Base-by-base conservation (phyloP, 768 basidiomycete genomes). In the Hypsizygus marmoreus region DNA sequence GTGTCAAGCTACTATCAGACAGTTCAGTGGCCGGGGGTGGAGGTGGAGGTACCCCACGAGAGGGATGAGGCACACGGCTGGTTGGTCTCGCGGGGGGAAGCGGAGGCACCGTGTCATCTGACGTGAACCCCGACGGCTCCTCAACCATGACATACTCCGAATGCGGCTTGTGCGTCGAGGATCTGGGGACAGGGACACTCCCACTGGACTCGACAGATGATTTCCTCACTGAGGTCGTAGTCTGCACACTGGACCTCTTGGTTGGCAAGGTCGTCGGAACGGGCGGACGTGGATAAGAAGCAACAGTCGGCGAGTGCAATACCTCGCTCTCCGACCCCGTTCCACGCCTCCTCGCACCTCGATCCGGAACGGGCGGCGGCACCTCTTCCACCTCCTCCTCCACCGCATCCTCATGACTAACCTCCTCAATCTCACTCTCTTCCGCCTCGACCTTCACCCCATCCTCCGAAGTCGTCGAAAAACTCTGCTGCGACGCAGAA, bases 391-490 rank as follows among this genome's bases (percentile, higher is more conserved):
- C 73, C 43, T 78, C 72, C 40, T 67, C 65, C 5, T 51, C 61
- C 17, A 60, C 64, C 7, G 70, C 75, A 50, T 85, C 82, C 26
- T 81, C 79, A 47, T 82, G 72, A 7, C 65, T 69, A 7, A 84
- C 77, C 52, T 88, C 85, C 53, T 88, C 86, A 11, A 81, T 68
- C 58, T 88, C 85, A 50, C 84, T 87, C 55, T 88, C 86, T 56
- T 87, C 85, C 5, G 75, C 79, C 47, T 88, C 87, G 19, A 82
- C 79, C 28, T 74, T 73, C 17, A 82, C 82, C 8, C 78, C 78
- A 34, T 88, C 85, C 14, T 83, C 81, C 4, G 80, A 79, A 24
- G 67, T n/a, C n/a, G n/a, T 65, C 25, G 62, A 56, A 22, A 62
- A 51, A 56, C 76, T 72, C 50, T 71, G 33, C 34, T 53, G 56